A percentile compares a stretch with the other conserved stretches of the same genome.
These are phyloP conservation scores for Parmales sp. DNA, from an alignment of 108 stramenopile genomes.

Conservation along the genomic window DNA sequence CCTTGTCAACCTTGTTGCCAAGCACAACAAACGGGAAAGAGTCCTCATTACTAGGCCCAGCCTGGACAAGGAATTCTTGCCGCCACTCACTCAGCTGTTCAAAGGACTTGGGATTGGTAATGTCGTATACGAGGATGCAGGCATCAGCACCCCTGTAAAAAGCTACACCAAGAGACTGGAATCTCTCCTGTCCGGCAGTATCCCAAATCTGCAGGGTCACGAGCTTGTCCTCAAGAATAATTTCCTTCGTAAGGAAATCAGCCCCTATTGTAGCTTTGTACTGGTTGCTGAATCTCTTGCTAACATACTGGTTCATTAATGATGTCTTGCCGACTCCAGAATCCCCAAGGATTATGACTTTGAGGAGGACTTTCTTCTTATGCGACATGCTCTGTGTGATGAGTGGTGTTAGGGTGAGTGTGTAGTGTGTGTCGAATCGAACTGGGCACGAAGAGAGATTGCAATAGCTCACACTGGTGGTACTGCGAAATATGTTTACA, in stretches of 20 bases:
- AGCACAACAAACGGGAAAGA: slow-evolving; percentile 91
- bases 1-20: slow-evolving; percentile 91
- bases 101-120: slow-evolving; percentile 85
- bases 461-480: too few relatives aligned
- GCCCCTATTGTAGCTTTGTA: slow-evolving; percentile 99
- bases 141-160: slow-evolving; percentile 98
- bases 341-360: slow-evolving; percentile 92
- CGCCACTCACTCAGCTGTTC: slow-evolving; percentile 90
- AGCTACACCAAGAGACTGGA: slow-evolving; percentile 86
- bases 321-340: slow-evolving; percentile 93
- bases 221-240: slow-evolving; percentile 52
- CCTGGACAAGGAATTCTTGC: slow-evolving; percentile 78
- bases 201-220: slow-evolving; percentile 98
- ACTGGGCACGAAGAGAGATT: too few relatives aligned
- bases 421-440: too few relatives aligned
- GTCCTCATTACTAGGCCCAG: slow-evolving; percentile 32
- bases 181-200: slow-evolving; percentile 97
- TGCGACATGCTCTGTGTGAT: slow-evolving; percentile 16
- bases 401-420: too few relatives aligned
- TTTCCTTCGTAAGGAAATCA: slow-evolving; percentile 86
- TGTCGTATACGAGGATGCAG: slow-evolving; percentile 93
- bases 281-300: slow-evolving; percentile 83
- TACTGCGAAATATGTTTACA: too few relatives aligned
- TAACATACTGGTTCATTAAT: slow-evolving; percentile 94
- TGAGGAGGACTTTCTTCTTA: slow-evolving; percentile 72